A percentile compares a stretch with the other conserved stretches of the same genome.
Evolutionary conservation across 768 basidiomycete genomes (phyloP).

Genomic region (Hysterangium stoloniferum): DNA sequence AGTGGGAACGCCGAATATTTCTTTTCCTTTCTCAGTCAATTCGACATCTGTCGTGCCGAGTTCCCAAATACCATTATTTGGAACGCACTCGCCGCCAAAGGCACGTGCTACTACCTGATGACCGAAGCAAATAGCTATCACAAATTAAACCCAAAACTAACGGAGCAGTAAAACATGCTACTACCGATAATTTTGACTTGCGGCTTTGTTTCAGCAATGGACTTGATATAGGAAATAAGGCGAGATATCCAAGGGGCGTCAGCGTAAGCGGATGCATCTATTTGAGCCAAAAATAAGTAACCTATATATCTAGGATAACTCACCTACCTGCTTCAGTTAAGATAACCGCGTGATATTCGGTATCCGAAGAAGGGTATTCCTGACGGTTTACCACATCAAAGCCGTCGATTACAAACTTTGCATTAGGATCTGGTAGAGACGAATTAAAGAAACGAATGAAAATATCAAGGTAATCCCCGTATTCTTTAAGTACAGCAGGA

Average conservation of each 20-base stretch:
- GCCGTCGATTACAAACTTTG: constrained; percentile 42
- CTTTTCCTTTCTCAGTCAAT: constrained; percentile 60
- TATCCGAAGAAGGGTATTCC: constrained; percentile 53
- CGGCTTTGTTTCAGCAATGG: constrained; percentile 42
- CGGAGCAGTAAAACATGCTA: no score
- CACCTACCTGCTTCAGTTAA: constrained; percentile 78
- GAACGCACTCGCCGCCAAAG: constrained; percentile 60
- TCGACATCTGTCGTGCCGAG: constrained; percentile 60
- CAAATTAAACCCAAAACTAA: no score
- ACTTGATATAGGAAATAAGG: constrained; percentile 52
- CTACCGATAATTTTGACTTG: constrained; percentile 66
- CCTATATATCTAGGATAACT: no score
- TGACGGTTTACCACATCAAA: constrained; percentile 59
- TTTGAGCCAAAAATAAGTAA: background rate
- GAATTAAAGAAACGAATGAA: constrained; percentile 39
- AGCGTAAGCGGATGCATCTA: constrained; percentile 73
- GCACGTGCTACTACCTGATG: constrained; percentile 80
- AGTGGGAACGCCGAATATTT: constrained; percentile 47
- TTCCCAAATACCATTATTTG: constrained; percentile 71
- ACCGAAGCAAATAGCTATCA: constrained; percentile 90
- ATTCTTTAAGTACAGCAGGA: constrained; percentile 32
- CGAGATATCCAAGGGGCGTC: constrained; percentile 67
- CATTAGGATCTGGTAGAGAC: constrained; percentile 27
- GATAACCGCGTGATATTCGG: constrained; percentile 59
- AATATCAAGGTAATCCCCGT: constrained; percentile 53